Percentiles rank a stretch among this genome's conserved stretches.
Conservation (phyloP, 1,284 basidiomycete species). For the Phylloboletellus chloephorus region DNA sequence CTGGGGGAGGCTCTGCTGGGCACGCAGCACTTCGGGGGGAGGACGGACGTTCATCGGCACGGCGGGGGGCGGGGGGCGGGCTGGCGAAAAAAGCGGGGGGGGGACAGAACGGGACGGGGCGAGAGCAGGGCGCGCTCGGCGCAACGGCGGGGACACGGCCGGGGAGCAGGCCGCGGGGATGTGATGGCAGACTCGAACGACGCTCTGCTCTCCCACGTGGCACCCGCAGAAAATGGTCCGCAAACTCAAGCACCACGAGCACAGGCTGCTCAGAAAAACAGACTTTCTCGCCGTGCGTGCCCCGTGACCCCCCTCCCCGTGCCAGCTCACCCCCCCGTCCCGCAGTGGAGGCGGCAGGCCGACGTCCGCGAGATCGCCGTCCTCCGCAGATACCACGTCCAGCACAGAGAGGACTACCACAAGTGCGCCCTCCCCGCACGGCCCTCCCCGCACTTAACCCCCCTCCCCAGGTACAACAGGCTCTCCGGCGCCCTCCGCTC, state of each 20-base stretch:
- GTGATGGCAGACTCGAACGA: constrained; percentile 30
- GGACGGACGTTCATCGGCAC: constrained; percentile 36
- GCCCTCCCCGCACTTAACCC: constrained; percentile 6
- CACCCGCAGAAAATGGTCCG: constrained; percentile 61
- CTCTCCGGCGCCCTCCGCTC: constrained; percentile 85
- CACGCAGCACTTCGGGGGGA: constrained; percentile 40
- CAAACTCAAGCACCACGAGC: constrained; percentile 91
- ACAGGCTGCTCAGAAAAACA: constrained; percentile 92
- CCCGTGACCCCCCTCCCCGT: background rate
- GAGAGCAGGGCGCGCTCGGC: constrained; percentile 9
- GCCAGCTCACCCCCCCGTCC: constrained; percentile 1
- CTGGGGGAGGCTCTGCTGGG: constrained; percentile 37
- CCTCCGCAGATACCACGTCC: constrained; percentile 93
- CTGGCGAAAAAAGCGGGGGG: constrained; percentile 11
- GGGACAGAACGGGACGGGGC: constrained; percentile 1
- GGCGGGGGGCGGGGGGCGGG: constrained; percentile 9
- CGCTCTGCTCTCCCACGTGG: constrained; percentile 23
- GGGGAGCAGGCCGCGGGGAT: background rate
- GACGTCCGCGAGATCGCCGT: constrained; percentile 90
- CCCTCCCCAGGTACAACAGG: constrained; percentile 78
- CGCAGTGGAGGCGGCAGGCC: constrained; percentile 96
- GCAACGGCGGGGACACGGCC: constrained; percentile 6
- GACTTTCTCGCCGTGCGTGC: constrained; percentile 80
- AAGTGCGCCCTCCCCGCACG: constrained; percentile 47
- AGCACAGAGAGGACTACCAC: constrained; percentile 93